Evolutionary conservation across 768 basidiomycete genomes (phyloP).

Genomic region (Russula emetica): DNA sequence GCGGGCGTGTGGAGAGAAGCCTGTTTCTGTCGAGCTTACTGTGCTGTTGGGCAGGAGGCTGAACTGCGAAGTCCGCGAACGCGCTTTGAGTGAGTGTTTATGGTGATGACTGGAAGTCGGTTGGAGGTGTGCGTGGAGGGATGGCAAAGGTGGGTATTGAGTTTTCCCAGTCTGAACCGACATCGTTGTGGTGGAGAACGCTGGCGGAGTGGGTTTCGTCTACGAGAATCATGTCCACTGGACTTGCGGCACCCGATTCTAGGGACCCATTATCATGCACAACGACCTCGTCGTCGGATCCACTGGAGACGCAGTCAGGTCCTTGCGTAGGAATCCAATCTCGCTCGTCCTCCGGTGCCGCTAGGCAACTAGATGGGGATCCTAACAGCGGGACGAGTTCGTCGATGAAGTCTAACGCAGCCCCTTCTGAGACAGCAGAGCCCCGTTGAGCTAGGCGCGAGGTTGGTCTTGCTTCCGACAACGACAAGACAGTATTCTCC

Average conservation of each 20-base stretch:
- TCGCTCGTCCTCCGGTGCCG: slow-evolving; percentile 11
- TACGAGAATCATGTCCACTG: slow-evolving; percentile 1
- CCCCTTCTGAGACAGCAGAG: slow-evolving; percentile 36
- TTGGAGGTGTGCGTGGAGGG: slow-evolving; percentile 33
- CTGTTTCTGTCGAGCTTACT: slow-evolving; percentile 53
- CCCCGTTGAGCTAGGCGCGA: slow-evolving; percentile 32
- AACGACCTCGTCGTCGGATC: slow-evolving; percentile 2
- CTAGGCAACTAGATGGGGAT: slow-evolving; percentile 17
- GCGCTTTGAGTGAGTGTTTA: slow-evolving; percentile 39
- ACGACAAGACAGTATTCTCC: slow-evolving; percentile 67
- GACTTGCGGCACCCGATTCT: neutral
- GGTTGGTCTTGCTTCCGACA: slow-evolving; percentile 71
- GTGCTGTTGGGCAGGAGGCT: slow-evolving; percentile 43
- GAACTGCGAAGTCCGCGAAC: slow-evolving; percentile 45
- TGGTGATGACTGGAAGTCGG: slow-evolving; percentile 35
- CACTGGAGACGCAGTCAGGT: neutral
- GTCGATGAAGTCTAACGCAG: slow-evolving; percentile 52
- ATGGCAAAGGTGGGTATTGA: slow-evolving; percentile 6
- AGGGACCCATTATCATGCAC: neutral
- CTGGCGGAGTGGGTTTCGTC: slow-evolving; percentile 14
- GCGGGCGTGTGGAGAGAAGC: slow-evolving; percentile 71
- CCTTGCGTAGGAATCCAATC: neutral
- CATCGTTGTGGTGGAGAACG: slow-evolving; percentile 23
- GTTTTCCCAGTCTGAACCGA: slow-evolving; percentile 8
- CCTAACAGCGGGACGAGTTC: slow-evolving; percentile 42